Percentiles rank a stretch among this genome's conserved stretches.
phyloP scores from a whole-genome alignment of 805 yeast species.

The Candida maris region DNA sequence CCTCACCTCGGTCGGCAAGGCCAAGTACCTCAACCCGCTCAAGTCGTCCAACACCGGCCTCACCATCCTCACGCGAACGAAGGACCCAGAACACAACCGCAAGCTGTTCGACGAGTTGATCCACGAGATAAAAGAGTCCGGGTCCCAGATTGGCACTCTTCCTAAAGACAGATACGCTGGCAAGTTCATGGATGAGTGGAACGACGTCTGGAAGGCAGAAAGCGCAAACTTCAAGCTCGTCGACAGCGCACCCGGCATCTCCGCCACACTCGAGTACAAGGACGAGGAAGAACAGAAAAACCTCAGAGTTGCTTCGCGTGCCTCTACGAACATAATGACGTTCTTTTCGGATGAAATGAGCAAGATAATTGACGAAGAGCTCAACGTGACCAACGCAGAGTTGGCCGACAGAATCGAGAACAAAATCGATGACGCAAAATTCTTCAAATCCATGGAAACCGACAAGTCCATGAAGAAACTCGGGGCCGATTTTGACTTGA shows the following conservation, averaged over 20 bases:
- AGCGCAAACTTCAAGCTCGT: constrained; percentile 40
- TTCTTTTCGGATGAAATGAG: constrained; percentile 86
- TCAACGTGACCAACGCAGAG: constrained; percentile 66
- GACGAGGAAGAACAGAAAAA: constrained; percentile 73
- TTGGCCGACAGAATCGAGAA: constrained; percentile 74
- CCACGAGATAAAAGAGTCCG: constrained; percentile 37
- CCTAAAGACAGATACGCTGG: constrained; percentile 78
- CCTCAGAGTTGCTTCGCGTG: constrained; percentile 67
- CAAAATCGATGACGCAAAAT: constrained; percentile 75
- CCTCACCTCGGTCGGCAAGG: constrained; percentile 80
- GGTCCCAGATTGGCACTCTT: constrained; percentile 58
- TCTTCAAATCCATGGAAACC: constrained; percentile 49
- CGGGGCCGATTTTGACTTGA: constrained; percentile 70
- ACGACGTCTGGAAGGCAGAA: constrained; percentile 34
- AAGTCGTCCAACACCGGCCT: constrained; percentile 39
- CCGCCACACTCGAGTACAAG: constrained; percentile 63
- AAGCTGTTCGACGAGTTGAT: constrained; percentile 58
- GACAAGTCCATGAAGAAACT: constrained; percentile 48
- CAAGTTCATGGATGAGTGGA: constrained; percentile 82
- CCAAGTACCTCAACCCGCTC: constrained; percentile 68
- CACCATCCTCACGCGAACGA: constrained; percentile 69
- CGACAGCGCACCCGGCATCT: constrained; percentile 53
- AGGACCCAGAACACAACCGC: constrained; percentile 75
- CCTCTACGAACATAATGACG: constrained; percentile 76
- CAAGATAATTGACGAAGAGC: constrained; percentile 80